Conservation (phyloP, 352 stramenopile genomes). For the Globisporangium okanoganense region DNA sequence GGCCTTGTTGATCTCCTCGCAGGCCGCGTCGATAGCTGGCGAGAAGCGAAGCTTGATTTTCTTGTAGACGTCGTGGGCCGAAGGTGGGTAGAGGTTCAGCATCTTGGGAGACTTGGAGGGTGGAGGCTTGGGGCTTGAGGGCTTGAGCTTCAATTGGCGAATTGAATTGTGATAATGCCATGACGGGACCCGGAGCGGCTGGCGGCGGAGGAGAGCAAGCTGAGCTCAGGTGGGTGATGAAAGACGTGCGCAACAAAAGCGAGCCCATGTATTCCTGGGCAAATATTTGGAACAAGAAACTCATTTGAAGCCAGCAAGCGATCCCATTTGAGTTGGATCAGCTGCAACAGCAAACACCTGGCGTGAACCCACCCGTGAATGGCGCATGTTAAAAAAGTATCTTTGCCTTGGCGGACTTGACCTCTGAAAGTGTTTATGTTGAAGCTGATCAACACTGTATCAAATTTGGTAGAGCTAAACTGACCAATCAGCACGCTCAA, state of each 20-base stretch:
- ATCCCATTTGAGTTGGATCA: neutral
- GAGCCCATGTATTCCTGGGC: neutral
- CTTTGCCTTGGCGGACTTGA: neutral
- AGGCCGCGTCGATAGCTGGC: slow-evolving; percentile 21
- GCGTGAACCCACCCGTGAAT: no score
- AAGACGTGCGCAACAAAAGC: neutral
- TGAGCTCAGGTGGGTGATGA: neutral
- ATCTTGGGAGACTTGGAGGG: slow-evolving; percentile 25
- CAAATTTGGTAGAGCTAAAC: neutral
- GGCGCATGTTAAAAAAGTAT: neutral
- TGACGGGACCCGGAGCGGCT: neutral
- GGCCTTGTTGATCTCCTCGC: slow-evolving; percentile 64
- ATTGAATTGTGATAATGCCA: neutral
- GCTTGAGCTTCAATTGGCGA: neutral
- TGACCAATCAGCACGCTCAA: neutral
- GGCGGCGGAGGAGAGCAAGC: neutral
- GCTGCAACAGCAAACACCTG: neutral
- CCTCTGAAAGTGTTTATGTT: neutral
- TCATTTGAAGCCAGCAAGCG: neutral
- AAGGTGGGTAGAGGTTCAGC: slow-evolving; percentile 57
- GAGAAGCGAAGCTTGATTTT: neutral
- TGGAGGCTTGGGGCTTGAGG: neutral
- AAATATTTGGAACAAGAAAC: neutral
- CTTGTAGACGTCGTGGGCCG: slow-evolving; percentile 44
- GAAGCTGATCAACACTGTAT: neutral